Evolutionary conservation across 306 rosid genomes (phyloP).

Genomic region (Lathyrus oleraceus): DNA sequence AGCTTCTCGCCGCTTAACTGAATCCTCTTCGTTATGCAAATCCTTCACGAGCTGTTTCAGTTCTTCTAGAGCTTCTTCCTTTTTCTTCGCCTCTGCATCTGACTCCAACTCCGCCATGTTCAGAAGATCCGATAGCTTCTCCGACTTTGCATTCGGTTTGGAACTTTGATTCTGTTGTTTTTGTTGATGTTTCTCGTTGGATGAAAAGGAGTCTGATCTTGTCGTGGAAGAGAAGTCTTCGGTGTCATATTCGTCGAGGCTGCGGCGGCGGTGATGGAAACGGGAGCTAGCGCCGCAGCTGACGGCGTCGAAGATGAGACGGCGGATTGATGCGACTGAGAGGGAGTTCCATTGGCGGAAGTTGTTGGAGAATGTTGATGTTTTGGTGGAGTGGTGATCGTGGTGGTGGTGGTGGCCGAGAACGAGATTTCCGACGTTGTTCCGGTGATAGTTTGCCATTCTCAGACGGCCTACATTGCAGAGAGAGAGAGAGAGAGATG

Average conservation of each 20-base stretch:
- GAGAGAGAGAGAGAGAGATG: constrained; percentile 10
- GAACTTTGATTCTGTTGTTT: not conserved
- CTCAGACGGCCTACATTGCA: constrained; percentile 48
- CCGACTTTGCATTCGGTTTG: constrained; percentile 48
- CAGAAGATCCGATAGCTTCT: constrained; percentile 84
- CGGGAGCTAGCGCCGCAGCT: constrained; percentile 87
- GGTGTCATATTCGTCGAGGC: not conserved
- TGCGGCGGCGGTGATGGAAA: constrained; percentile 32
- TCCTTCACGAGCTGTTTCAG: constrained; percentile 60
- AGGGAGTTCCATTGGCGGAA: constrained; percentile 62
- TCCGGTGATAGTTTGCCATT: constrained; percentile 73
- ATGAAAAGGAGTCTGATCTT: constrained; percentile 34
- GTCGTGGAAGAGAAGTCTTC: constrained; percentile 24
- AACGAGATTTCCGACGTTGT: constrained; percentile 63
- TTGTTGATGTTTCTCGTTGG: constrained; percentile 13
- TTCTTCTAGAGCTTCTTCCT: constrained; percentile 63
- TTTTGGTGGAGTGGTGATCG: constrained; percentile 34
- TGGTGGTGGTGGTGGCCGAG: constrained; percentile 50
- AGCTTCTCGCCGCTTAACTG: constrained; percentile 48
- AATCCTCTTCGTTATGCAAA: constrained; percentile 60
- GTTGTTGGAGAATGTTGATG: constrained; percentile 35
- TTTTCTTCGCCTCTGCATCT: constrained; percentile 54
- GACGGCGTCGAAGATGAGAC: constrained; percentile 65
- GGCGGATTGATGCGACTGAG: constrained; percentile 74
- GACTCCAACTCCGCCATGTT: constrained; percentile 58